Percentiles rank a stretch among this genome's conserved stretches.
Evolutionary conservation across 148 eudicot genomes (phyloP).

Genomic region (Chenopodium formosanum): DNA sequence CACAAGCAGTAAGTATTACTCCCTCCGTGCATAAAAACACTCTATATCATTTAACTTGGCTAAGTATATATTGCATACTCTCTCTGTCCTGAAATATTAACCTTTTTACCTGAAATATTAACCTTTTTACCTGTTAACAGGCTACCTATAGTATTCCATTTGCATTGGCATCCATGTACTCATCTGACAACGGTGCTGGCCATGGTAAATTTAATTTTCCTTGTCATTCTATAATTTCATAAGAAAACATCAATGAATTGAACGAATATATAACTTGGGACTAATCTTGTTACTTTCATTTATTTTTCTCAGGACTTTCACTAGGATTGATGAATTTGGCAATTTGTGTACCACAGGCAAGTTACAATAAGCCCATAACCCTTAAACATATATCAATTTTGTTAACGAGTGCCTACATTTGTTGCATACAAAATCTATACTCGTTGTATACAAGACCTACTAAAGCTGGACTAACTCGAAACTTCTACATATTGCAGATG

Average conservation of each 20-base stretch:
- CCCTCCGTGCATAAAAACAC: not conserved
- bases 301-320: slow-evolving; percentile 47
- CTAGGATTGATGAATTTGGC: slow-evolving; percentile 82
- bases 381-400: not conserved
- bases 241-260: not conserved
- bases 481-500: slow-evolving; percentile 38
- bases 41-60: not conserved
- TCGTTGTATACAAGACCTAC: not conserved
- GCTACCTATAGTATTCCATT: slow-evolving; percentile 82
- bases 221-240: not conserved
- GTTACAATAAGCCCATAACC: not conserved
- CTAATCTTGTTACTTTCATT: not conserved
- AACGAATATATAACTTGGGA: not conserved
- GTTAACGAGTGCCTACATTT: too few relatives aligned
- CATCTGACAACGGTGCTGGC: slow-evolving; percentile 65
- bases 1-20: slow-evolving; percentile 57
- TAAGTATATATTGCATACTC: not conserved
- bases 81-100: not conserved
- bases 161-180: slow-evolving; percentile 88
- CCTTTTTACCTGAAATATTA: not conserved
- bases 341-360: slow-evolving; percentile 82
- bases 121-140: slow-evolving; percentile 29
- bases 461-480: too few relatives aligned
- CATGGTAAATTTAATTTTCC: slow-evolving; percentile 50
- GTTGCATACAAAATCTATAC: not conserved